Evolutionary conservation across 2,329 filamentous ascomycete species (phyloP), one percentile per base, ranked within the genome.

Genomic region (Scopulariopsis brevicaulis): DNA sequence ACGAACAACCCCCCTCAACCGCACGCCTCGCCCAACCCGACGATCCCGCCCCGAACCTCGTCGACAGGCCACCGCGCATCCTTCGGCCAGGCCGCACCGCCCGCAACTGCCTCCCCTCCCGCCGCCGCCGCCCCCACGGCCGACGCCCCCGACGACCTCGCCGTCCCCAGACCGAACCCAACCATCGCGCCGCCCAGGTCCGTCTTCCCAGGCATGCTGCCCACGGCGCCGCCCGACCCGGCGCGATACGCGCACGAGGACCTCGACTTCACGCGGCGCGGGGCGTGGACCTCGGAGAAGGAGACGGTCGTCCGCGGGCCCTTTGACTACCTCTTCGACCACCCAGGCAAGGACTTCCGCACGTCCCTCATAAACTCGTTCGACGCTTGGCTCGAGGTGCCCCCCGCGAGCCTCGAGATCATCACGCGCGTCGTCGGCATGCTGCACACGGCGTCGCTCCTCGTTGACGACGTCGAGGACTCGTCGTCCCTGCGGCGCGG

Each of bases 401-500:
- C 90, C 0, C 69, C 78, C 10, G 79, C 83, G 60, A 84, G 82
- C 63, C 77, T 95, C 59, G 80, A 82, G 50, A 77, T 91, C 60
- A 93, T 95, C 65, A 92, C 86, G 32, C 83, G 82, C 60, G 88
- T 91, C 4, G 83, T 95, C 12, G 87, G 86, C 64, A 93, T 93
- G 88, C 79, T 95, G 53, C 90, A 95, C 71, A 93, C 90, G 46
- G 85, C 90, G 3, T 92, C 88, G 3, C 76, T 95, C 58, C 81
- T 95, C 25, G 83, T 95, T 59, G 90, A 96, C 71, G 91, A 96
- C 69, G 90, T 96, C 7, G 89, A 96, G 74, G 90, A 96, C 72
- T 84, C 81, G 50, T 91, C 87, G 2, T 73, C 84, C 61, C 78
- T 95, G 32, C 85, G 90, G 48, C 82, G 90, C 48, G 90, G 90